phyloP scores from a whole-genome alignment of 2,329 filamentous ascomycete genomes.

The Aspergillus eucalypticola region DNA sequence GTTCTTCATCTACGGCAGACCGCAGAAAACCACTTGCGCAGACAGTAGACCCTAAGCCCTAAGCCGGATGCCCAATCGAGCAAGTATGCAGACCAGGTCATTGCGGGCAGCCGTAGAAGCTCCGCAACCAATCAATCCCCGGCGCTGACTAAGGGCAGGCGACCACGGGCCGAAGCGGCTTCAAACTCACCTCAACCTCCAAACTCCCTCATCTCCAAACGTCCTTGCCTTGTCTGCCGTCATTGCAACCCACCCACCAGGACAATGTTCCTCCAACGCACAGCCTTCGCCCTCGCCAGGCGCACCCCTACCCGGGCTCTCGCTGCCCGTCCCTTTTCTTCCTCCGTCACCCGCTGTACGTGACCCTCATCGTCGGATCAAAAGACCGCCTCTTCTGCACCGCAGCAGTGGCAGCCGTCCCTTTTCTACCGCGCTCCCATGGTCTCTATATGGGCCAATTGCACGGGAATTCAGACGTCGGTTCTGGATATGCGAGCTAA shows the following conservation, averaged over 20 bases:
- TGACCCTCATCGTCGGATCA: slow-evolving; percentile 33
- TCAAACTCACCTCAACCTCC: slow-evolving; percentile 43
- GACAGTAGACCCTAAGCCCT: slow-evolving; percentile 14
- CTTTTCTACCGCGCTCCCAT: slow-evolving; percentile 23
- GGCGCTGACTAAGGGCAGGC: slow-evolving; percentile 27
- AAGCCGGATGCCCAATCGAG: slow-evolving; percentile 25
- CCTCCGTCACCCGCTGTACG: slow-evolving; percentile 49
- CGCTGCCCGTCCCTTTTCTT: slow-evolving; percentile 48
- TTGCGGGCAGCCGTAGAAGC: slow-evolving; percentile 17
- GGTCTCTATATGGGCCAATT: slow-evolving; percentile 15
- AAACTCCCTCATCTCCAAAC: slow-evolving; percentile 33
- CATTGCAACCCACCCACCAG: slow-evolving; percentile 25
- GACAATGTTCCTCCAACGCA: slow-evolving; percentile 52
- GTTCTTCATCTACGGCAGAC: background rate
- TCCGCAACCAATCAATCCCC: slow-evolving; percentile 26
- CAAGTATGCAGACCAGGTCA: slow-evolving; percentile 18
- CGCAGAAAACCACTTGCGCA: background rate
- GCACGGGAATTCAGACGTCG: background rate
- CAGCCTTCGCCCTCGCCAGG: slow-evolving; percentile 48
- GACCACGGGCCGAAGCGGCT: slow-evolving; percentile 40
- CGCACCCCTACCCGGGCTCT: slow-evolving; percentile 46
- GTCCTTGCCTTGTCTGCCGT: slow-evolving; percentile 27
- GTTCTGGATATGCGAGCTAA: slow-evolving; percentile 25
- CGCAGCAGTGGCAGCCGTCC: slow-evolving; percentile 21
- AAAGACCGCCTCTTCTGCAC: slow-evolving; percentile 17